These are phyloP conservation scores for Malus sylvestris DNA, from an alignment of 306 rosid species.

Conservation along the genomic window DNA sequence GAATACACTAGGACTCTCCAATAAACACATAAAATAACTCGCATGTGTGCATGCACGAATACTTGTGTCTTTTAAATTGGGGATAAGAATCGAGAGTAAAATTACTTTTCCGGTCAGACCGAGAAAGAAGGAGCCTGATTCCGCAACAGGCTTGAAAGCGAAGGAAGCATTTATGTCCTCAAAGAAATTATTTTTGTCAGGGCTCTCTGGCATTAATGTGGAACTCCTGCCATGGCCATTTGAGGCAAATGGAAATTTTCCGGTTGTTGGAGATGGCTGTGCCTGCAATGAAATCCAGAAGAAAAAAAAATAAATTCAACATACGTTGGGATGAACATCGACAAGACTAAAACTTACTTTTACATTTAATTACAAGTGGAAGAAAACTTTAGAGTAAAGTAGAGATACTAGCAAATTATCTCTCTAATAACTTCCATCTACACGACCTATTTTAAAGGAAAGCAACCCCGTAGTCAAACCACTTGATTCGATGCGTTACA, in stretches of 20 bases:
- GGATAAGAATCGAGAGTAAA: neutral
- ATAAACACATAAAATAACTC: conserved; percentile 4
- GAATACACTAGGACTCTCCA: neutral
- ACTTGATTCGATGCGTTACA: neutral
- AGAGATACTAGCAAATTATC: neutral
- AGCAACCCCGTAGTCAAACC: neutral
- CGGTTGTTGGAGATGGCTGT: conserved; percentile 95
- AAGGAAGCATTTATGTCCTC: conserved; percentile 43
- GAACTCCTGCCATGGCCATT: conserved; percentile 31
- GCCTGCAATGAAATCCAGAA: conserved; percentile 56
- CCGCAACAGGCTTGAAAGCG: conserved; percentile 67
- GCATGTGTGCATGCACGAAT: neutral
- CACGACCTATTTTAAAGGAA: neutral
- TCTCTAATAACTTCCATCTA: neutral
- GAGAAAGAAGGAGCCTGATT: conserved; percentile 47
- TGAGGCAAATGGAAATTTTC: conserved; percentile 57
- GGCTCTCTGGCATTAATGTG: conserved; percentile 33
- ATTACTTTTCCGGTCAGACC: conserved; percentile 65
- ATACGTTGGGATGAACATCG: conserved; percentile 5
- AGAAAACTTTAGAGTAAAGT: neutral
- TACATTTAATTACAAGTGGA: neutral
- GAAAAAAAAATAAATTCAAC: conserved; percentile 8
- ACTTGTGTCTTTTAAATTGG: neutral
- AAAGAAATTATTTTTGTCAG: conserved; percentile 34
- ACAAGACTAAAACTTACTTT: conserved; percentile 3